Base-by-base conservation (phyloP, 108 stramenopile species). In the Aurantiochytrium sp. region DNA sequence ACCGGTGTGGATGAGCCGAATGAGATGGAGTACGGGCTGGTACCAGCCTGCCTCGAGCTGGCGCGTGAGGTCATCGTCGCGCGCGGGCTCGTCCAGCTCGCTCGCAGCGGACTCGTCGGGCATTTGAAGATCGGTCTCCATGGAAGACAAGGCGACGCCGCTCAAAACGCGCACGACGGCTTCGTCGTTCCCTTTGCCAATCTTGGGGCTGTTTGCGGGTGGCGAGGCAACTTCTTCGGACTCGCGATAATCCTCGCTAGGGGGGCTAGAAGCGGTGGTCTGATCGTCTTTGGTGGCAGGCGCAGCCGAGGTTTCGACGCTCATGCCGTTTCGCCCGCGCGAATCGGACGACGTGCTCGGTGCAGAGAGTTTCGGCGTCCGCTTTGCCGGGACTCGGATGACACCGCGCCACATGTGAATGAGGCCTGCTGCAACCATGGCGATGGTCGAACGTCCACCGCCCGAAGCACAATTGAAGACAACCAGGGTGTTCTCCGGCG, bases 341-440 rank as follows among this genome's bases (percentile, higher is more conserved):
- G 0, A 35, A 35, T 35, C 35, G 35, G 35, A 35, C 2, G 35
- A 35, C 35, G 0, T 35, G 35, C 35, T 35, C 35, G 35, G 35
- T 35, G 35, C 35, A 35, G 35, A 35, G 35, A 35, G 35, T 23
- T 69, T 69, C 14, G 64, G 64, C 3, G 64, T 69, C 42, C 25
- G 64, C 8, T 69, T 69, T 14, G 64, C 10, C 3, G 76, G 76
- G 51, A 83, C 49, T 12, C 23, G 49, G 2, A 83, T 83, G 49
- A 83, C 49, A 0, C 76, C 76, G n/a, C 76, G 76, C 76, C 76
- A 83, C 76, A 83, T 83, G 49, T 83, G 76, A 53, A 83, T 53
- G 76, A 83, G 76, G 49, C 76, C 76, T 8, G 49, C n/a, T 12
- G 76, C 76, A 35, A 83, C 51, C 76, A 83, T 83, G 49, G 23